Conservation (phyloP, 1,284 basidiomycete species). For the Singerocomus inundabilis region DNA sequence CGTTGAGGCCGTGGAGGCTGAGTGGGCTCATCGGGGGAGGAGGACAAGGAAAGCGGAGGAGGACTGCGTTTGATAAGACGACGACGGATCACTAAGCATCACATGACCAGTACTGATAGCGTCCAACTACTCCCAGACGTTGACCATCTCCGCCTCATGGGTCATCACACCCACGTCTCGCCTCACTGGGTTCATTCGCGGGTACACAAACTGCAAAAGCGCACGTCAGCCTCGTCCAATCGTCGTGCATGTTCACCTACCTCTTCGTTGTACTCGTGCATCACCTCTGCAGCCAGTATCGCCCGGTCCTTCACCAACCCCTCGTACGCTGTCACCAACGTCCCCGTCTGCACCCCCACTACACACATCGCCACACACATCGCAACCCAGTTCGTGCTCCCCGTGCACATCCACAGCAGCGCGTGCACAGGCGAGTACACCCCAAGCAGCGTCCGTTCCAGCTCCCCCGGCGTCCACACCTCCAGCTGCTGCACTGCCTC, state of each 20-base stretch:
- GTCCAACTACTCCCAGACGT: slow-evolving; percentile 23
- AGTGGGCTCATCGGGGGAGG: slow-evolving; percentile 42
- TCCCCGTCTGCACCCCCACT: slow-evolving; percentile 59
- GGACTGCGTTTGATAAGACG: slow-evolving; percentile 19
- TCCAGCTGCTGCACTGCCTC: slow-evolving; percentile 65
- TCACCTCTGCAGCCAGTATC: slow-evolving; percentile 75
- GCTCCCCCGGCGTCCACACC: slow-evolving; percentile 73
- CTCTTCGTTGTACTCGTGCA: slow-evolving; percentile 83
- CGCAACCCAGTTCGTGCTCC: slow-evolving; percentile 70
- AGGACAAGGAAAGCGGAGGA: too few relatives aligned
- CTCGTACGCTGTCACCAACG: slow-evolving; percentile 43
- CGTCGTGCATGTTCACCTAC: slow-evolving; percentile 38
- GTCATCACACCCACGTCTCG: slow-evolving; percentile 83
- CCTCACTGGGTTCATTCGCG: slow-evolving; percentile 70
- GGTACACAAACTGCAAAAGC: slow-evolving; percentile 72
- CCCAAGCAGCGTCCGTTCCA: slow-evolving; percentile 66
- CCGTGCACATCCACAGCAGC: slow-evolving; percentile 69
- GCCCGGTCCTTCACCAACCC: slow-evolving; percentile 71
- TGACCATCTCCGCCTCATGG: slow-evolving; percentile 70
- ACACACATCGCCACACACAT: slow-evolving; percentile 64
- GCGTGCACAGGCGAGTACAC: slow-evolving; percentile 77
- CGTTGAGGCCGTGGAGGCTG: slow-evolving; percentile 72
- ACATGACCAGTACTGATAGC: slow-evolving; percentile 18
- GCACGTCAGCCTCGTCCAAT: not conserved
- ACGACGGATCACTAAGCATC: slow-evolving; percentile 10